Percentiles rank a stretch among this genome's conserved stretches.
Evolutionary conservation across 2,329 filamentous ascomycete genomes (phyloP).

Genomic region (Nemania sp.): DNA sequence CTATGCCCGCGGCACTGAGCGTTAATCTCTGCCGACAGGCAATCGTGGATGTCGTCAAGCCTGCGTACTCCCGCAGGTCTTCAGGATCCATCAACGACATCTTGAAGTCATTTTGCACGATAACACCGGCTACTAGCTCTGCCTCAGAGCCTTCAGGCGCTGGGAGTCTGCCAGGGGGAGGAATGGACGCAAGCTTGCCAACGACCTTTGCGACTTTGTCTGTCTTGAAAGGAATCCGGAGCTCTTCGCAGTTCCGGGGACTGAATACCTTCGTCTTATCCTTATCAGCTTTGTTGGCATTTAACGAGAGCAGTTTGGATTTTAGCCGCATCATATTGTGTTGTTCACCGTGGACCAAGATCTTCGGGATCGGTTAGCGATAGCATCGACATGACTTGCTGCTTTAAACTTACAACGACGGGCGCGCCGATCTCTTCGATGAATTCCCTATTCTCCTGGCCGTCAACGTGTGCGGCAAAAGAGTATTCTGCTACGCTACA

Average conservation of each 20-base stretch:
- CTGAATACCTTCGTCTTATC: conserved; percentile 90
- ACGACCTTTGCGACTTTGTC: conserved; percentile 97
- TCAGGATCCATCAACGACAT: conserved; percentile 96
- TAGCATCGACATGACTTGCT: background rate
- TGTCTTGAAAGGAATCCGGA: conserved; percentile 91
- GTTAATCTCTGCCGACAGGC: conserved; percentile 89
- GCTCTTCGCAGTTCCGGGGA: conserved; percentile 91
- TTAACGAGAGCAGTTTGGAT: conserved; percentile 91
- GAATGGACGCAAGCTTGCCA: conserved; percentile 82
- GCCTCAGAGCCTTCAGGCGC: conserved; percentile 39
- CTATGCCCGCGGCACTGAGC: conserved; percentile 83
- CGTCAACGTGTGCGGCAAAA: conserved; percentile 96
- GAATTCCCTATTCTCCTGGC: conserved; percentile 92
- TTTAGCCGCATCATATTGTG: conserved; percentile 98
- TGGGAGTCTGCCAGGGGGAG: conserved; percentile 59
- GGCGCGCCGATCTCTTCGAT: conserved; percentile 92
- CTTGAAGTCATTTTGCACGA: conserved; percentile 98
- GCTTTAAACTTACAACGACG: conserved; percentile 73
- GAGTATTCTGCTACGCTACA: conserved; percentile 94
- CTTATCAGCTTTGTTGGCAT: conserved; percentile 76
- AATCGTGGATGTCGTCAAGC: conserved; percentile 93
- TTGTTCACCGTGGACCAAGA: conserved; percentile 94
- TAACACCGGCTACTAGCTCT: conserved; percentile 78
- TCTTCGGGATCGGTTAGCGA: conserved; percentile 55
- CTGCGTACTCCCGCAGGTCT: conserved; percentile 92